Conservation (phyloP, 2,329 filamentous ascomycete genomes). For the Cercospora zeina region DNA sequence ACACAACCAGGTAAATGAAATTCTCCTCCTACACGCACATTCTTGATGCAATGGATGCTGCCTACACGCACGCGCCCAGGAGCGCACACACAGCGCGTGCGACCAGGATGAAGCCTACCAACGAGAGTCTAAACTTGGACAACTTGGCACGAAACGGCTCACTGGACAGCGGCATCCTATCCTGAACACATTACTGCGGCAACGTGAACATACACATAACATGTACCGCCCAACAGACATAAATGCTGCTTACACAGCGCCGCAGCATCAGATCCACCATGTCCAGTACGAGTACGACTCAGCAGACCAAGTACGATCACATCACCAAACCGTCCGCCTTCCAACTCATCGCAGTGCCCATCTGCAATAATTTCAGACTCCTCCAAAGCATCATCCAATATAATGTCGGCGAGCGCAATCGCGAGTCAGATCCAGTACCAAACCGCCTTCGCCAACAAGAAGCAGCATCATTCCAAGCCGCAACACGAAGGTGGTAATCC, state of each 20-base stretch:
- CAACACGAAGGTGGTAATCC: background rate
- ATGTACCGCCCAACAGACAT: background rate
- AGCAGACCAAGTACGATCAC: constrained; percentile 1
- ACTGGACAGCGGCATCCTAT: constrained; percentile 10
- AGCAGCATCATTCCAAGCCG: constrained; percentile 6
- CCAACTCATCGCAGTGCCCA: constrained; percentile 9
- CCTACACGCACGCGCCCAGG: constrained; percentile 12
- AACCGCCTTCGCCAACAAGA: constrained; percentile 16
- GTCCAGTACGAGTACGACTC: background rate
- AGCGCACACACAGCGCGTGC: background rate
- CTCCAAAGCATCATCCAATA: constrained; percentile 10
- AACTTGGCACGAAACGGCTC: background rate
- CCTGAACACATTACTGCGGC: constrained; percentile 11
- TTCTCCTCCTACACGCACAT: background rate
- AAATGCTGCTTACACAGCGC: background rate
- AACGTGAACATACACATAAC: constrained; percentile 14
- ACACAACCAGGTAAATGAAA: background rate
- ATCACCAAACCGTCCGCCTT: constrained; percentile 3
- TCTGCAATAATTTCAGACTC: constrained; percentile 4
- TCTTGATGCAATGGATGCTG: constrained; percentile 4
- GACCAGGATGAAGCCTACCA: constrained; percentile 13
- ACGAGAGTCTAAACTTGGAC: constrained; percentile 1
- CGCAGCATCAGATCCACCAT: background rate
- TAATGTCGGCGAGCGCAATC: constrained; percentile 11
- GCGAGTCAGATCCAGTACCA: constrained; percentile 14